These are phyloP conservation scores for Prinsepia uniflora DNA, from an alignment of 306 rosid genomes.

Conservation along the genomic window DNA sequence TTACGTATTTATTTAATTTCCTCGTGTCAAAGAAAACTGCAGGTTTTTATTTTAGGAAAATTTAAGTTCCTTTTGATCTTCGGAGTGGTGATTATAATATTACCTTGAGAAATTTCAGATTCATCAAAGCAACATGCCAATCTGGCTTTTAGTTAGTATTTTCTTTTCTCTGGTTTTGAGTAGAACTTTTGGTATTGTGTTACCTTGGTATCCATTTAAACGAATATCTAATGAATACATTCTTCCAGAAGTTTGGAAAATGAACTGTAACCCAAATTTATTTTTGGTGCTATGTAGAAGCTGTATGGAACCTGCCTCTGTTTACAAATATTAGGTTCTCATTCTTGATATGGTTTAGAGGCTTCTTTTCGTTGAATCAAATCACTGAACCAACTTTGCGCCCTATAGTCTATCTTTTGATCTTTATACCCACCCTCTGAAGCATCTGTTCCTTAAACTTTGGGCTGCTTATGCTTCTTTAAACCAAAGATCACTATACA, in stretches of 20 bases:
- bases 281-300: too few species aligned
- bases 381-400: neutral
- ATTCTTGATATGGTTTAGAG: neutral
- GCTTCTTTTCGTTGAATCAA: neutral
- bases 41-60: neutral
- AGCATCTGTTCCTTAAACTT: too few species aligned
- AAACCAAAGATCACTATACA: too few species aligned
- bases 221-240: neutral
- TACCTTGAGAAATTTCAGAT: neutral
- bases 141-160: neutral
- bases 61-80: neutral
- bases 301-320: neutral
- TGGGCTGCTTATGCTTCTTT: too few species aligned
- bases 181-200: neutral
- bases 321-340: neutral
- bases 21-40: neutral
- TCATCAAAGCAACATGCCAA: neutral
- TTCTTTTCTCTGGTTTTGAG: neutral
- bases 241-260: neutral
- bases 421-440: too few species aligned
- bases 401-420: neutral
- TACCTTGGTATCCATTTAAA: neutral
- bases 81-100: neutral
- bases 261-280: neutral
- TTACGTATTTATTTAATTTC: slow-evolving; percentile 3